phyloP scores from a whole-genome alignment of 805 yeast species.

The Priceomyces melissophilus region DNA sequence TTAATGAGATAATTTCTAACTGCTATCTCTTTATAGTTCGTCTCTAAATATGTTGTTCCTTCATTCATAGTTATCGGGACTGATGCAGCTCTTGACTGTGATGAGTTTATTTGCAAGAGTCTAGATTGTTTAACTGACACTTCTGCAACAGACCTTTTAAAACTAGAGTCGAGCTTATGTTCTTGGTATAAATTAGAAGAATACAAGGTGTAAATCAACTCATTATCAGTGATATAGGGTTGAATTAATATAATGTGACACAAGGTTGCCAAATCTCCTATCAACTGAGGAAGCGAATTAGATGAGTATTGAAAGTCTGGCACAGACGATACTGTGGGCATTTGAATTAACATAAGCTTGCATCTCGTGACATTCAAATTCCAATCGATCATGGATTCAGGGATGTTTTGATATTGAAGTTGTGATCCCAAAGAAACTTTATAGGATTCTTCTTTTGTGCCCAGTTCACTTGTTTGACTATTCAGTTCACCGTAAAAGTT shows the following conservation, averaged over 20 bases:
- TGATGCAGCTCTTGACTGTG: slow-evolving; percentile 12
- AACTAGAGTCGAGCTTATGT: slow-evolving; percentile 42
- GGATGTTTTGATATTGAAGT: slow-evolving; percentile 34
- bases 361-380: slow-evolving; percentile 49
- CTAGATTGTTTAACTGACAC: slow-evolving; percentile 47
- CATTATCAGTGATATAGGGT: slow-evolving; percentile 41
- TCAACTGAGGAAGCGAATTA: slow-evolving; percentile 34
- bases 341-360: slow-evolving; percentile 37
- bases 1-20: slow-evolving; percentile 49
- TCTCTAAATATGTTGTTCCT: slow-evolving; percentile 26
- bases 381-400: slow-evolving; percentile 49
- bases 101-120: slow-evolving; percentile 35
- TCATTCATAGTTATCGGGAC: slow-evolving; percentile 30
- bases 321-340: slow-evolving; percentile 36
- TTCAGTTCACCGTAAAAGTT: slow-evolving; percentile 19
- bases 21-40: slow-evolving; percentile 43
- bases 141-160: slow-evolving; percentile 47
- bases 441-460: slow-evolving; percentile 18
- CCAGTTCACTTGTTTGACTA: slow-evolving; percentile 6
- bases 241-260: slow-evolving; percentile 39
- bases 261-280: slow-evolving; percentile 39
- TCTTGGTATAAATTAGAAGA: slow-evolving; percentile 46
- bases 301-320: slow-evolving; percentile 33
- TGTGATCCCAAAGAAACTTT: slow-evolving; percentile 41
- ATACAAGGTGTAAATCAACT: slow-evolving; percentile 37